Evolutionary conservation across 805 yeast species (phyloP).

Genomic region (Schizosaccharomyces osmophilus): DNA sequence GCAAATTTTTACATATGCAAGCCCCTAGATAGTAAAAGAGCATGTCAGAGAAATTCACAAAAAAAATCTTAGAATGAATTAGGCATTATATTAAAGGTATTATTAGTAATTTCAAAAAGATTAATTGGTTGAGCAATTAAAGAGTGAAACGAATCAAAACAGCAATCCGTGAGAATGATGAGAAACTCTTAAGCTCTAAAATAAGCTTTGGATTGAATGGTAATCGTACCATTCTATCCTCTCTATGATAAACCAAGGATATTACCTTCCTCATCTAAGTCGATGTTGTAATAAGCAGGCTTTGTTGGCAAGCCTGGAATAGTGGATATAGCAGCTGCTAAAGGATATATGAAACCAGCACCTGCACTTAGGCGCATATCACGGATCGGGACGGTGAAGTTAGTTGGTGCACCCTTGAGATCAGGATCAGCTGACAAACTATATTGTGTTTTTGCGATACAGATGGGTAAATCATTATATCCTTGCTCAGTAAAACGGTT

Average conservation of each 20-base stretch:
- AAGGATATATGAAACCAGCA: conserved; percentile 87
- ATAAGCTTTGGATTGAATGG: too few relatives aligned
- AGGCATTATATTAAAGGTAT: too few relatives aligned
- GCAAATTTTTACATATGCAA: too few relatives aligned
- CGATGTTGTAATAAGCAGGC: conserved; percentile 92
- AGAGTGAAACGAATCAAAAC: too few relatives aligned
- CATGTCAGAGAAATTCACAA: too few relatives aligned
- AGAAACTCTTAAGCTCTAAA: too few relatives aligned
- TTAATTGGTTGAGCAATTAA: too few relatives aligned
- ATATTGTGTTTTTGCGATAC: conserved; percentile 95
- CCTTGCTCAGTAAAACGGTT: conserved; percentile 69
- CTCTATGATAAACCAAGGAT: conserved; percentile 68
- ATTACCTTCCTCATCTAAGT: conserved; percentile 69
- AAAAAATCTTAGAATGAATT: too few relatives aligned
- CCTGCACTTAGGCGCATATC: conserved; percentile 88
- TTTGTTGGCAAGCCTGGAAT: conserved; percentile 93
- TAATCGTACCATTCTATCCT: too few relatives aligned
- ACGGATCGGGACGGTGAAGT: conserved; percentile 79
- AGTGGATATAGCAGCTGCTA: conserved; percentile 91
- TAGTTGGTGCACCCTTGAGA: conserved; percentile 84
- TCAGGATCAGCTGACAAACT: conserved; percentile 83
- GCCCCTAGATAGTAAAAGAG: too few relatives aligned
- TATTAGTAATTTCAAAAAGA: too few relatives aligned
- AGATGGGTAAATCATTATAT: conserved; percentile 71
- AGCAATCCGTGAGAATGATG: too few relatives aligned